phyloP scores from a whole-genome alignment of 306 rosid genomes.

The Ziziphus jujuba region DNA sequence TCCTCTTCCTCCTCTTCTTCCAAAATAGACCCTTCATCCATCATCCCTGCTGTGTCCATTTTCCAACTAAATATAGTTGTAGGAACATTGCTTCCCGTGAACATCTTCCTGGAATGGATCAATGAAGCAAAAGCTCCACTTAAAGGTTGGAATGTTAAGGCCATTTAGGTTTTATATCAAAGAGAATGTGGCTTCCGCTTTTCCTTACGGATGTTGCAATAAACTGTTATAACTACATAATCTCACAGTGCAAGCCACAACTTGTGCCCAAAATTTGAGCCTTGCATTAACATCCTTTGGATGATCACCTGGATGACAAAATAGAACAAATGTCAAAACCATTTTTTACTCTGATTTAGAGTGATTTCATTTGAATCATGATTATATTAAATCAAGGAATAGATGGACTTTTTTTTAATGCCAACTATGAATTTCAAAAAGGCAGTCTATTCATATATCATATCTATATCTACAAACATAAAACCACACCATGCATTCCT shows the following conservation, averaged over 20 bases:
- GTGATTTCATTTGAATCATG: no score
- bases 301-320: conserved; percentile 59
- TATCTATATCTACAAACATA: no score
- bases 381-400: not conserved
- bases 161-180: not conserved
- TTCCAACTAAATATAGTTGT: conserved; percentile 23
- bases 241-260: conserved; percentile 83
- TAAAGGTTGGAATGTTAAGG: not conserved
- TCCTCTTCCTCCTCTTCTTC: conserved; percentile 26
- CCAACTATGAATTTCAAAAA: no score
- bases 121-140: conserved; percentile 12
- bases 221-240: conserved; percentile 53
- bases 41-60: conserved; percentile 24
- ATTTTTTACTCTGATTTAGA: no score
- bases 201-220: not conserved
- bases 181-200: not conserved
- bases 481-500: no score
- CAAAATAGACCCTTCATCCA: conserved; percentile 21
- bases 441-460: no score
- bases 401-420: no score
- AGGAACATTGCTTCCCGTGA: conserved; percentile 18
- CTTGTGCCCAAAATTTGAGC: conserved; percentile 92
- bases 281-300: conserved; percentile 94
- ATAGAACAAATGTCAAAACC: not conserved
- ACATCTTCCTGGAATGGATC: conserved; percentile 15